These are phyloP conservation scores for Candida qinlingensis DNA, from an alignment of 805 yeast species.

Conservation along the genomic window DNA sequence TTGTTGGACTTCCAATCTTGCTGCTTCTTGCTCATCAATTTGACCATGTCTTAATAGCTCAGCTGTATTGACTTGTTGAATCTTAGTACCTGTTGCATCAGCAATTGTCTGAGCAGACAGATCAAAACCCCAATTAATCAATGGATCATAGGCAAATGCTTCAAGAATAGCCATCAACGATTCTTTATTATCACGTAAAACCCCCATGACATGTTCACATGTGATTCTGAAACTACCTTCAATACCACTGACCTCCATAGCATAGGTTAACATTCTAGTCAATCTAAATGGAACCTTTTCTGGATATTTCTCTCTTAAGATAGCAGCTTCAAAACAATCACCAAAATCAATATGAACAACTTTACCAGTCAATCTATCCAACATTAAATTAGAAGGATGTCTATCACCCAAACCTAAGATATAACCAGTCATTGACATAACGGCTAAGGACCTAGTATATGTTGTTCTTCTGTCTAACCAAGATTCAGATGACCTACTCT, in stretches of 20 bases:
- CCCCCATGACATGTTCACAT: conserved; percentile 95
- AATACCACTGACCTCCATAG: conserved; percentile 98
- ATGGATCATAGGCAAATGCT: conserved; percentile 97
- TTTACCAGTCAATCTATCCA: conserved; percentile 90
- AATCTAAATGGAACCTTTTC: conserved; percentile 97
- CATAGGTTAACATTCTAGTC: conserved; percentile 94
- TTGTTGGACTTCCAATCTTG: conserved; percentile 62
- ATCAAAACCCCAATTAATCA: conserved; percentile 98
- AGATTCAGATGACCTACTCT: conserved; percentile 91
- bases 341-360: conserved; percentile 98
- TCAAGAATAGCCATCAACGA: conserved; percentile 96
- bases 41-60: conserved; percentile 68
- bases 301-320: conserved; percentile 92
- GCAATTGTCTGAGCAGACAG: conserved; percentile 76
- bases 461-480: conserved; percentile 98
- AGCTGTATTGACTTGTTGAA: conserved; percentile 63
- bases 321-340: conserved; percentile 98
- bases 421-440: conserved; percentile 98
- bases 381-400: conserved; percentile 95
- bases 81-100: conserved; percentile 64
- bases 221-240: conserved; percentile 97
- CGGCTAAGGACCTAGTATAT: conserved; percentile 92
- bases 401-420: conserved; percentile 96
- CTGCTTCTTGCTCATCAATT: conserved; percentile 73
- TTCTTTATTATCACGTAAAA: conserved; percentile 88